These are phyloP conservation scores for Staphylotrichum tortipilum DNA, from an alignment of 495 filamentous ascomycete genomes.

Conservation along the genomic window DNA sequence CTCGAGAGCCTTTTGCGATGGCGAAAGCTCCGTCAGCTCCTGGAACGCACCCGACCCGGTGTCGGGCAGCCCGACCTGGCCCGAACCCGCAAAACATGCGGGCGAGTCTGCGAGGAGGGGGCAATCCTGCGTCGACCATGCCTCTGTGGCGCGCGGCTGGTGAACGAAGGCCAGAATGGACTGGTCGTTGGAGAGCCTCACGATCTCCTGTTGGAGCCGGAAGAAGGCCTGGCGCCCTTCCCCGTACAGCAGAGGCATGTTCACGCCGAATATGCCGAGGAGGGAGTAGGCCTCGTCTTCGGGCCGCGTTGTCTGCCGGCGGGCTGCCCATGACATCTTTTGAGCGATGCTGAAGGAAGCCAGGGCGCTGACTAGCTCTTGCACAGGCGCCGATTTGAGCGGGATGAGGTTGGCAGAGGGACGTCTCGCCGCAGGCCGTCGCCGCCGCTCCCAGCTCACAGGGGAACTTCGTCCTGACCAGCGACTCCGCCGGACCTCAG, in stretches of 20 bases:
- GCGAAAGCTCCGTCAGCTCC: not conserved
- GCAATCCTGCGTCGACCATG: not conserved
- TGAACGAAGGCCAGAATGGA: constrained; percentile 4
- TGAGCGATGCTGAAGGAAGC: not conserved
- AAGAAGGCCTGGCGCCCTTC: constrained; percentile 8
- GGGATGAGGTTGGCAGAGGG: too few species aligned
- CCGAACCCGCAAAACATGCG: not conserved
- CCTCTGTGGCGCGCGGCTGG: not conserved
- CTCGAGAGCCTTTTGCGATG: not conserved
- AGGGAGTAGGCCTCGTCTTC: constrained; percentile 12
- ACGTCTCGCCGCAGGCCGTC: too few species aligned
- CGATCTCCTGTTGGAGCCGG: constrained; percentile 9
- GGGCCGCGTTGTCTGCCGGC: not conserved
- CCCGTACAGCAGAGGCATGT: constrained; percentile 13
- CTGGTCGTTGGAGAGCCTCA: constrained; percentile 3
- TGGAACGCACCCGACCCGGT: not conserved
- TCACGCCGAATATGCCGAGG: constrained; percentile 9
- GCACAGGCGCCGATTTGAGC: too few species aligned
- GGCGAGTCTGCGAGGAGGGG: not conserved
- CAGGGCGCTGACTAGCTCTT: too few species aligned
- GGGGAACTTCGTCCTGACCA: too few species aligned
- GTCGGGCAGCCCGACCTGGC: not conserved
- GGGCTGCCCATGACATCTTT: constrained; percentile 7
- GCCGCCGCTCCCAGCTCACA: too few species aligned
- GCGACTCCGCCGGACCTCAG: too few species aligned